phyloP scores from a whole-genome alignment of 2,329 filamentous ascomycete genomes.

The Nemania diffusa region DNA sequence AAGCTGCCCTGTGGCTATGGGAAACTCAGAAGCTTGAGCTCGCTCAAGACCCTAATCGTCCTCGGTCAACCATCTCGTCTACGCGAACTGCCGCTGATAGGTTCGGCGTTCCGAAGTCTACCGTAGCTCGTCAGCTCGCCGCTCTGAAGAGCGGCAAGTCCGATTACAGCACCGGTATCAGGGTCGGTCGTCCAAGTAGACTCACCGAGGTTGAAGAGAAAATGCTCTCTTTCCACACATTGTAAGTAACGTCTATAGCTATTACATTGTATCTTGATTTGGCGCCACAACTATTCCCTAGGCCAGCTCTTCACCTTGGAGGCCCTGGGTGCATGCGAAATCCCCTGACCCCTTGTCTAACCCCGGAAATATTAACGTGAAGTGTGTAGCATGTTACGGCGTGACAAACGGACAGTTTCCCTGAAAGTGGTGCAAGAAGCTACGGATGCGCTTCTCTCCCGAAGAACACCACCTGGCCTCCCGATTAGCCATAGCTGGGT shows the following conservation, averaged over 20 bases:
- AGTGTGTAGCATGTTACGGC: constrained; percentile 24
- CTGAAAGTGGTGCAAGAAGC: constrained; percentile 26
- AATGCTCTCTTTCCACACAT: constrained; percentile 30
- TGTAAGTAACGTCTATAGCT: constrained; percentile 15
- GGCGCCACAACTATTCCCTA: background rate
- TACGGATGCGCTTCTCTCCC: constrained; percentile 25
- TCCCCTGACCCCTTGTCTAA: background rate
- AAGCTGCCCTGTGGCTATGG: constrained; percentile 30
- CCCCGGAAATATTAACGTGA: constrained; percentile 7
- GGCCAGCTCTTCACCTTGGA: no score
- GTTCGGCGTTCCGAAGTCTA: constrained; percentile 29
- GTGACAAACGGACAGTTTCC: constrained; percentile 10
- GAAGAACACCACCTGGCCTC: constrained; percentile 6
- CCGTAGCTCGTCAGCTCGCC: constrained; percentile 23
- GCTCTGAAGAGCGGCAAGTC: constrained; percentile 27
- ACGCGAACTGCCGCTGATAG: constrained; percentile 19
- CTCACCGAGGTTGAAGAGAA: constrained; percentile 30
- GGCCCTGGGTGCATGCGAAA: background rate
- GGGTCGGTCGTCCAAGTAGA: constrained; percentile 22
- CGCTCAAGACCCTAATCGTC: constrained; percentile 28
- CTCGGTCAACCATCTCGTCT: constrained; percentile 24
- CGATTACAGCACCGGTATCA: constrained; percentile 1
- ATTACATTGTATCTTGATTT: background rate
- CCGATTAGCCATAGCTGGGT: constrained; percentile 28
- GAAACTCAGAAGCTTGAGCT: constrained; percentile 28